Base-by-base conservation (phyloP, 2,329 filamentous ascomycete species). In the Thielaviopsis cerberus region DNA sequence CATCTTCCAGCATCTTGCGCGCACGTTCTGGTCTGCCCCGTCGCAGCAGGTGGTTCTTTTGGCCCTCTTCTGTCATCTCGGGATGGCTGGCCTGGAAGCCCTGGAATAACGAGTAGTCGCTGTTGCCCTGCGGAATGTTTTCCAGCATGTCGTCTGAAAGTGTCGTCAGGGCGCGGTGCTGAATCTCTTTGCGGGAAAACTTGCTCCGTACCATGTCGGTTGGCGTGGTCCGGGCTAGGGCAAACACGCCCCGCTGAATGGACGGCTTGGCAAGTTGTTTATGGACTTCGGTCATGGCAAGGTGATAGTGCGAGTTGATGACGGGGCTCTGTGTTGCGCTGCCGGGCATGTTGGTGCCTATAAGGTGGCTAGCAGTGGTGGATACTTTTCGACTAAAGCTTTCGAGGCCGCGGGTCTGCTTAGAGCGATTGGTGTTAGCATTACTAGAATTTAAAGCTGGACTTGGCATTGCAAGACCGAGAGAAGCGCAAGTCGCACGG, bases 381-480 rank as follows among this genome's bases (percentile, higher is more conserved):
- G 90, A 92, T 62, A 97, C 89, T 72, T 96, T 98, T 67, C 91
- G 83, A 64, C 89, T 82, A 71, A 98, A 96, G 58, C 88, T 86
- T 73, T 96, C 90, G 65, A 97, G 75, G 63, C 92, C 87, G 65
- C 88, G 85, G 58, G 88, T 82, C 89, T 95, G 66, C 54, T 62
- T 59, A 62, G 60, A 25, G 11, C 8, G 34, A 53, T 22, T 27
- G 37, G 20, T 1, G 37, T 53, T 57, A 53, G 54, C 24, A 55
- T 17, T 41, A 41, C 7, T 41, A 17, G 34, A 4, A 17, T 4
- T 41, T 20, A 17, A 45, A 20, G 37, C n/a, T 48, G 41, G n/a
- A n/a, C 41, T 22, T 48, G 41, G 13, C 41, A 48, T 48, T 48
- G 41, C 41, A 48, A 48, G 41, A 48, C 41, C 3, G 8, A 22